These are phyloP conservation scores for Irpex lacteus DNA, from an alignment of 1,284 basidiomycete species.

Conservation along the genomic window DNA sequence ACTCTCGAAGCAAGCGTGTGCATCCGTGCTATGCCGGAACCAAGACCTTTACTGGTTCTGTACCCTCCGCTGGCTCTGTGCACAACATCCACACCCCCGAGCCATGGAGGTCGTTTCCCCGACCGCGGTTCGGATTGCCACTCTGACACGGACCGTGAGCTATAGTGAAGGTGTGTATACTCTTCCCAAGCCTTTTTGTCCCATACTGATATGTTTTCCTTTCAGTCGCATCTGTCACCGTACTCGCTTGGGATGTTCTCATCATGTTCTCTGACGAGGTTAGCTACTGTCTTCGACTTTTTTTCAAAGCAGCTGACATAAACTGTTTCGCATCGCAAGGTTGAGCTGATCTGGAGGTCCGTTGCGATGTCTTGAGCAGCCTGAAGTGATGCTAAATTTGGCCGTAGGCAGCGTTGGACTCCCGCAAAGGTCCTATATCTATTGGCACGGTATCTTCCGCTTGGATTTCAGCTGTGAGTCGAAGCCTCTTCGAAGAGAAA, in stretches of 20 bases:
- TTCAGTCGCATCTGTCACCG: conserved; percentile 14
- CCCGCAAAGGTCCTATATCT: conserved; percentile 23
- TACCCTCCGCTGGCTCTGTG: not conserved
- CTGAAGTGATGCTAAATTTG: not conserved
- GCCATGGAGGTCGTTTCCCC: not conserved
- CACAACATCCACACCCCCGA: not conserved
- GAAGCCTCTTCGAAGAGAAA: not conserved
- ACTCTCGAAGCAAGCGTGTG: not conserved
- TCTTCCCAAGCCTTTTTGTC: not conserved
- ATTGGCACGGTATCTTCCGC: conserved; percentile 23
- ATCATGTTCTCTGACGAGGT: conserved; percentile 16
- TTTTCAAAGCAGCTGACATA: not conserved
- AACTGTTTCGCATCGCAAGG: conserved; percentile 1
- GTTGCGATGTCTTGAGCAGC: not conserved
- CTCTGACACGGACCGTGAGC: conserved; percentile 9
- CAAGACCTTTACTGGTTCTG: not conserved
- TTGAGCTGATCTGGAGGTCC: conserved; percentile 18
- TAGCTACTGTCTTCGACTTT: not conserved
- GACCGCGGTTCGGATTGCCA: not conserved
- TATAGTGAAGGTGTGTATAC: conserved; percentile 12
- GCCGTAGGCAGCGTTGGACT: conserved; percentile 20
- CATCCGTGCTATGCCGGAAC: not conserved
- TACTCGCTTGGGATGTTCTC: conserved; percentile 17
- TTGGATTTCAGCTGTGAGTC: conserved; percentile 22
- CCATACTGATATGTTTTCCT: not conserved